These are phyloP conservation scores for Pulveroboletus sp. DNA, from an alignment of 768 basidiomycete genomes.

Conservation along the genomic window DNA sequence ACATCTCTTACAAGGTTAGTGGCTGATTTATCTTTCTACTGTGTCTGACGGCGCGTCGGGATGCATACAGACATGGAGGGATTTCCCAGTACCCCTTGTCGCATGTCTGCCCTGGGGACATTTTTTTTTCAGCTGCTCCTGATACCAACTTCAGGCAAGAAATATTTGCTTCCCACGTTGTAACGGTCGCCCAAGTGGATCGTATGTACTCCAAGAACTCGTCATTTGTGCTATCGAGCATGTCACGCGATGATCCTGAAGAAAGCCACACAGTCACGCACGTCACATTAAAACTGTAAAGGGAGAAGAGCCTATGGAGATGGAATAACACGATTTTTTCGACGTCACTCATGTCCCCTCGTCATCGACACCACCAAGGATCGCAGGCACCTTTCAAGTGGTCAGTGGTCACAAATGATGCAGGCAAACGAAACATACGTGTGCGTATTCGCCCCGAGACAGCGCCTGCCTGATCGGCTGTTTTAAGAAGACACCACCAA, in stretches of 20 bases:
- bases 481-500: constrained; percentile 28
- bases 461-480: constrained; percentile 21
- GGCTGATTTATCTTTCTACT: no score
- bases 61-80: no score
- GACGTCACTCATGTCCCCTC: constrained; percentile 37
- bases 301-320: neutral
- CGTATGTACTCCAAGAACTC: neutral
- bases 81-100: no score
- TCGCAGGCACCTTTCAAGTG: constrained; percentile 21
- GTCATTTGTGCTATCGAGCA: neutral
- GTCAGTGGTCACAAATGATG: neutral
- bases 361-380: constrained; percentile 37
- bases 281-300: constrained; percentile 16
- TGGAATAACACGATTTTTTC: neutral
- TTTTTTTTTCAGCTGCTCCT: no score
- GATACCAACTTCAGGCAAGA: no score
- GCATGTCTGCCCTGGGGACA: no score
- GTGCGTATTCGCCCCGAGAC: neutral
- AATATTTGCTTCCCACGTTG: no score
- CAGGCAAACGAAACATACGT: neutral
- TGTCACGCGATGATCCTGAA: neutral
- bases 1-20: neutral
- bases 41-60: no score
- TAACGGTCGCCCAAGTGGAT: neutral
- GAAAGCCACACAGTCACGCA: neutral